phyloP scores from a whole-genome alignment of 768 basidiomycete species.

The Auriculariales sp. region DNA sequence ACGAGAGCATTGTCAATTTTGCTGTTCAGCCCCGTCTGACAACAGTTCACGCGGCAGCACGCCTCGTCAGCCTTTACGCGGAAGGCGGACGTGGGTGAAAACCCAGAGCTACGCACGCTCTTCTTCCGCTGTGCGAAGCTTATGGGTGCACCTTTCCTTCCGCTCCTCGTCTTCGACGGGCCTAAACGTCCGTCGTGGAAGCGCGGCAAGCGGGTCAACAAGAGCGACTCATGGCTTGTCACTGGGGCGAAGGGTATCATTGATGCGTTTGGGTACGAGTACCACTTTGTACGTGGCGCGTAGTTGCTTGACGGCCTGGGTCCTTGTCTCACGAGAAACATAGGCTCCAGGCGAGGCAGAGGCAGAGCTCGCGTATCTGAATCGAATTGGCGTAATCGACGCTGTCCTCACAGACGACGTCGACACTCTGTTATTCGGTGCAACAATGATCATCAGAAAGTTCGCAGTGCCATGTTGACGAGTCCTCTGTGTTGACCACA shows the following conservation, averaged over 20 bases:
- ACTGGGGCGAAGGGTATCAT: conserved; percentile 17
- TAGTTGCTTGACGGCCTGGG: conserved; percentile 14
- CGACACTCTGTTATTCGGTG: conserved; percentile 85
- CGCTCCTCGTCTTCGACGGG: conserved; percentile 88
- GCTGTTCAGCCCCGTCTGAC: conserved; percentile 15
- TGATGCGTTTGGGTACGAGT: conserved; percentile 24
- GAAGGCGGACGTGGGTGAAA: conserved; percentile 42
- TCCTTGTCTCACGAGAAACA: not conserved
- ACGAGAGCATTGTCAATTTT: conserved; percentile 8
- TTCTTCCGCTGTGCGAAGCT: conserved; percentile 78
- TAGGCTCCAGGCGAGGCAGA: conserved; percentile 84
- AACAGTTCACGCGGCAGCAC: conserved; percentile 12
- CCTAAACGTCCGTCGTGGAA: conserved; percentile 72
- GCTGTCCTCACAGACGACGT: conserved; percentile 87
- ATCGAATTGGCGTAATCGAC: conserved; percentile 69
- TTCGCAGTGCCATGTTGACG: conserved; percentile 13
- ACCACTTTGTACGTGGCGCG: conserved; percentile 24
- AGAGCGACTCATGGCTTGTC: conserved; percentile 16
- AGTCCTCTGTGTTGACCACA: not conserved
- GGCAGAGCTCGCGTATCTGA: conserved; percentile 82
- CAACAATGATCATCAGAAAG: conserved; percentile 74
- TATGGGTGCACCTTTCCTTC: conserved; percentile 64
- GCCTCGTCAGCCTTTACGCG: too few relatives aligned
- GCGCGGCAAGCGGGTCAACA: conserved; percentile 21
- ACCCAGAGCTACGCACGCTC: conserved; percentile 69